Base-by-base conservation (phyloP, 306 rosid species). In the Canavalia gladiata region DNA sequence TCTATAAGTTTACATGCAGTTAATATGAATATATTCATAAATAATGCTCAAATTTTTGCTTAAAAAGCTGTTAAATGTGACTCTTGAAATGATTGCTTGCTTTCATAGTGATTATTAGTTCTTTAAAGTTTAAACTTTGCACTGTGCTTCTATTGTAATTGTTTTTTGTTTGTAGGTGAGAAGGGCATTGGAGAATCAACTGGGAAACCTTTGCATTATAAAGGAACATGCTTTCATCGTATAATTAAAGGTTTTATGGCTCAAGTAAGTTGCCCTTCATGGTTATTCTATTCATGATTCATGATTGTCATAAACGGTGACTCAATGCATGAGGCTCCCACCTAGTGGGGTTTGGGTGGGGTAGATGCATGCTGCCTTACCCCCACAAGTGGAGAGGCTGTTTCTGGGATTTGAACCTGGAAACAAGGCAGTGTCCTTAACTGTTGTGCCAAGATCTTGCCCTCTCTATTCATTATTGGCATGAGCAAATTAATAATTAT, bases 171-270 rank as follows among this genome's bases (percentile, higher is more conserved):
- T 71, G 78, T 80, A 96, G 99, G 99, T 74, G 99, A 94, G 85
- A 96, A 92, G 87, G 98, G 97, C 69, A 86, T 88, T 73, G 97
- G 98, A 66, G 88, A 87, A 85, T 83, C 92, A 49, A 92, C 98
- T 0, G 97, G 92, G 50, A 94, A 91, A 83, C 97, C 95, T 80
- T 91, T 94, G 82, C 97, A 94, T 84, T 96, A 72, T 85, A 91
- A 90, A 85, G 99, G 97, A 58, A 86, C 99, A 12, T 64, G 66
- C 52, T 90, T 96, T 77, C 99, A 96, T 86, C 94, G 98, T 62
- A 86, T 96, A 76, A 94, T 96, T 74, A 88, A 87, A 88, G 99
- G 97, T 75, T 96, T 94, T 73, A 96, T 96, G 98, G 97, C 98
- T 80, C 99, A 96, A 81, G 99, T 96, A 91, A 80, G 98, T 85